Conservation (phyloP, 106 monocot species). For the Dendrobium chrysotoxum region DNA sequence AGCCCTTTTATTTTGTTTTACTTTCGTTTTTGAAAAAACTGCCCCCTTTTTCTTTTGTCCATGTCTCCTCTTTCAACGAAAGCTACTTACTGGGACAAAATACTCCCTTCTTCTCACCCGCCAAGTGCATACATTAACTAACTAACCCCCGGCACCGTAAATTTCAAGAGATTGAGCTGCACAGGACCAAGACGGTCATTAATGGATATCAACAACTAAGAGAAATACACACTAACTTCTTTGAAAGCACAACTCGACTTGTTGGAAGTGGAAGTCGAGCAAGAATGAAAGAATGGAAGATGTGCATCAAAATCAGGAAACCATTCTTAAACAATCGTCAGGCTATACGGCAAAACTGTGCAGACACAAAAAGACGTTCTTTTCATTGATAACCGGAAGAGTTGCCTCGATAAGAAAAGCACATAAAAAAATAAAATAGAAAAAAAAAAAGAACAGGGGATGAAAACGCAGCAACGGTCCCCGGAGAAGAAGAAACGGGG, state of each 20-base stretch:
- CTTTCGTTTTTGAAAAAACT: not conserved
- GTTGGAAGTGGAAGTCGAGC: not conserved
- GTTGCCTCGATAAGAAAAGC: not conserved
- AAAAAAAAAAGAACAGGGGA: not conserved
- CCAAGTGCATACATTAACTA: not conserved
- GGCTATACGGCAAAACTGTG: not conserved
- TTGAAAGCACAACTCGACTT: not conserved
- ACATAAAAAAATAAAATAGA: not conserved
- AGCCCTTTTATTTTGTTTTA: not conserved
- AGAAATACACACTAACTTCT: not conserved
- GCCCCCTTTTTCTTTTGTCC: not conserved
- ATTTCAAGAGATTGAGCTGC: not conserved
- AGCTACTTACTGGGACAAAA: not conserved
- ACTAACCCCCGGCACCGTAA: not conserved
- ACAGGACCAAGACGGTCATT: not conserved
- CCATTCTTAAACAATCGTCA: not conserved
- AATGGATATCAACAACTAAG: not conserved
- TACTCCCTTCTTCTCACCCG: not conserved
- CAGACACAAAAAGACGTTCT: not conserved
- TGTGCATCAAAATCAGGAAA: not conserved
- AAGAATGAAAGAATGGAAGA: not conserved
- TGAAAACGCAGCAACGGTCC: not conserved
- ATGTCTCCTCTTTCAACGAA: not conserved
- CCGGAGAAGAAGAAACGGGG: not conserved
- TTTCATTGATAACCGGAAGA: not conserved